phyloP scores from a whole-genome alignment of 805 yeast species.

The Lachancea lanzarotensis region DNA sequence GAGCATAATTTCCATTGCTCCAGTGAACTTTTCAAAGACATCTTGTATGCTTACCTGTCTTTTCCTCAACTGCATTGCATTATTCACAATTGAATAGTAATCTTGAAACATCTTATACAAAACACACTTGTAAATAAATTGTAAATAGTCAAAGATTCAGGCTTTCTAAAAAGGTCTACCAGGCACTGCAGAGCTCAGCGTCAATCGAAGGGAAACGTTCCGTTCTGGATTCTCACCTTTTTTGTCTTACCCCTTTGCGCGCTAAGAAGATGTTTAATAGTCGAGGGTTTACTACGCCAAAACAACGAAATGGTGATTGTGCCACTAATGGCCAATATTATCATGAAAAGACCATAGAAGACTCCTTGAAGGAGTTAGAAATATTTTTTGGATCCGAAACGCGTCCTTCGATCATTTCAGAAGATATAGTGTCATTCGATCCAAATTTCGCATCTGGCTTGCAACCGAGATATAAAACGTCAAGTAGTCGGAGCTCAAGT shows the following conservation, averaged over 20 bases:
- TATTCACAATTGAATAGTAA: not conserved
- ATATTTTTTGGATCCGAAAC: constrained; percentile 3
- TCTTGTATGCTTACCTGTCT: too few relatives aligned
- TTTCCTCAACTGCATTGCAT: not conserved
- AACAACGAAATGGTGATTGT: not conserved
- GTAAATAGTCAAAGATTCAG: not conserved
- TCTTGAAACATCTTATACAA: not conserved
- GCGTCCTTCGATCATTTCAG: not conserved
- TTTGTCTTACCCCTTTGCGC: too few relatives aligned
- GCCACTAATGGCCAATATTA: not conserved
- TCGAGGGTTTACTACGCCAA: not conserved
- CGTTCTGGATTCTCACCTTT: too few relatives aligned
- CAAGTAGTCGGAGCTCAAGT: not conserved
- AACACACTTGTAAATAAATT: not conserved
- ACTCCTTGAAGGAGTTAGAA: constrained; percentile 17
- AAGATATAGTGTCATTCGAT: not conserved
- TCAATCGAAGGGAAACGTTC: too few relatives aligned
- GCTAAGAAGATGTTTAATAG: not conserved
- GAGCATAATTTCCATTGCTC: too few relatives aligned
- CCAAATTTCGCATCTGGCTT: not conserved
- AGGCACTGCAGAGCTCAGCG: too few relatives aligned
- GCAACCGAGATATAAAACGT: not conserved
- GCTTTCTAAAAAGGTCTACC: too few relatives aligned
- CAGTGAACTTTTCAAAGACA: too few relatives aligned
- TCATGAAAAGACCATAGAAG: constrained; percentile 13